Conservation (phyloP, 257 asterid genomes). For the Nicotiana attenuata region DNA sequence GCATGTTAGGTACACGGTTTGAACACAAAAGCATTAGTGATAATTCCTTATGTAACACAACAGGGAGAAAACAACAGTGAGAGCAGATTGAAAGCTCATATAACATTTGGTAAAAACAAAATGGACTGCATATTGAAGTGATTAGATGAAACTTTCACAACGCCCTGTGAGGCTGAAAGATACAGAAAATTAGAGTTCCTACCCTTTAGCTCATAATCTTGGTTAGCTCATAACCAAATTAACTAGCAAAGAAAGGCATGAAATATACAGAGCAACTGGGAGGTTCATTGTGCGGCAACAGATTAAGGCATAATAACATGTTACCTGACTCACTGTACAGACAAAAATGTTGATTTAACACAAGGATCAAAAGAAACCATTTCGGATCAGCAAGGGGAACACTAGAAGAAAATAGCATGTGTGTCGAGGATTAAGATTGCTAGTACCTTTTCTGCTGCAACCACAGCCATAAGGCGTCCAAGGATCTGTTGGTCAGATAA, state of each 20-base stretch:
- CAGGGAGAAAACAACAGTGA: not conserved
- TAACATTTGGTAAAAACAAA: not conserved
- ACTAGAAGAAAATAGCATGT: not conserved
- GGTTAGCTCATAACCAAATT: not conserved
- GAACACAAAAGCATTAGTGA: not conserved
- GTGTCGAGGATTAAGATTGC: not conserved
- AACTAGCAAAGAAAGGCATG: not conserved
- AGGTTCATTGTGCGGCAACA: not conserved
- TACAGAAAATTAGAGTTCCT: not conserved
- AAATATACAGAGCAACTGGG: not conserved
- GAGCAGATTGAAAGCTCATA: not conserved
- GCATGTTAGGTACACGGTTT: not conserved
- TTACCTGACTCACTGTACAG: not conserved
- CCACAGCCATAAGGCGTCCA: conserved; percentile 24
- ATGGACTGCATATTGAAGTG: not conserved
- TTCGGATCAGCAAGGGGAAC: not conserved
- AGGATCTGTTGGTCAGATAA: conserved; percentile 94
- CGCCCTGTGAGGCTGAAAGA: not conserved
- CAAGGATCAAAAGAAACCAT: not conserved
- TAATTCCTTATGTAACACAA: not conserved
- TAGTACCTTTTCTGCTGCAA: conserved; percentile 80
- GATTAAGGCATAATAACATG: not conserved
- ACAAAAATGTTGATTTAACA: not conserved
- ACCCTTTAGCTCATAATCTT: not conserved
- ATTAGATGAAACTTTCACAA: not conserved